phyloP scores from a whole-genome alignment of 345 rosid genomes.

The Erodium maritimum region DNA sequence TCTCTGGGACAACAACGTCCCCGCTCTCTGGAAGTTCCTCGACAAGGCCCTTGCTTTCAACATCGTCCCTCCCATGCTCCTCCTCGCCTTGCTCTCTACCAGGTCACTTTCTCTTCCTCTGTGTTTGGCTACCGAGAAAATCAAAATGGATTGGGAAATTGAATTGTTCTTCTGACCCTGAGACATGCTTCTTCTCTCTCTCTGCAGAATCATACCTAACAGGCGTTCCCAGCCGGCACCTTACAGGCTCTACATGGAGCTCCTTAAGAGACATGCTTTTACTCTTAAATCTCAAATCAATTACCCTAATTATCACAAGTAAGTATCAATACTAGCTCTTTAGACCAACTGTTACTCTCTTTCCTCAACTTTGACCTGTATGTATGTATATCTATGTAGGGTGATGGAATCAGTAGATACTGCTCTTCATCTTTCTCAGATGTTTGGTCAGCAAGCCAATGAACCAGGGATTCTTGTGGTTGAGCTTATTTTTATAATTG shows the following conservation, averaged over 20 bases:
- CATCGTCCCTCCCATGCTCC: slow-evolving; percentile 68
- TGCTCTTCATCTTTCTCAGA: slow-evolving; percentile 54
- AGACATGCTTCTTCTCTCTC: slow-evolving; percentile 3
- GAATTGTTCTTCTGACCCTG: no score
- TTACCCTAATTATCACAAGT: slow-evolving; percentile 47
- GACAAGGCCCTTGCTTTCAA: slow-evolving; percentile 59
- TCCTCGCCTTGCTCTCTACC: slow-evolving; percentile 64
- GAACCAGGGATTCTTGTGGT: slow-evolving; percentile 62
- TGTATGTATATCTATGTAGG: slow-evolving; percentile 28
- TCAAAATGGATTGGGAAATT: no score
- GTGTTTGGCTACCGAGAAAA: background rate
- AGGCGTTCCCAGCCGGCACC: slow-evolving; percentile 53
- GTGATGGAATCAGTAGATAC: slow-evolving; percentile 65
- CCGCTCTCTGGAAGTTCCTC: slow-evolving; percentile 79
- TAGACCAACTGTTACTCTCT: background rate
- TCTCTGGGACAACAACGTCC: slow-evolving; percentile 81
- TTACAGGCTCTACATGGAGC: slow-evolving; percentile 80
- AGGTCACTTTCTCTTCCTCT: slow-evolving; percentile 25
- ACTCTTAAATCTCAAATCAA: slow-evolving; percentile 34
- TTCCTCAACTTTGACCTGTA: background rate
- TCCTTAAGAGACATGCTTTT: slow-evolving; percentile 59
- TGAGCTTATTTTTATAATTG: slow-evolving; percentile 51
- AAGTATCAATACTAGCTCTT: slow-evolving; percentile 17
- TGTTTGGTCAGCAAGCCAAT: slow-evolving; percentile 39
- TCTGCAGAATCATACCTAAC: slow-evolving; percentile 52